Conservation (phyloP, 139 green algal species). For the Chlamydomonas sp. region DNA sequence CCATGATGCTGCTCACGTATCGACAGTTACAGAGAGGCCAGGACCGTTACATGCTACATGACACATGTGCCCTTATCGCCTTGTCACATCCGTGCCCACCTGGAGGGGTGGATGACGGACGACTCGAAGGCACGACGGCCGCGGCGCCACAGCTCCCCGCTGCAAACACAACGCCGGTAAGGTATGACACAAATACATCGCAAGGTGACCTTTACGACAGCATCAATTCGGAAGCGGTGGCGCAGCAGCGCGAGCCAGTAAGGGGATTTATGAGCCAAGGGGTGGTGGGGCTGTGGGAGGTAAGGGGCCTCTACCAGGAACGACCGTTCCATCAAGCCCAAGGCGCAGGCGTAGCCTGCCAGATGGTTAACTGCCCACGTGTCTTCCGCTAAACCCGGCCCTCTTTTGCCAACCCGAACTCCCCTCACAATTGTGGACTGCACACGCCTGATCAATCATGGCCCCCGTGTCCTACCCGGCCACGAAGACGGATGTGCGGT, state of each 20-base stretch:
- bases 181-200: neutral
- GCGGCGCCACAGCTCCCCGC: neutral
- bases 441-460: neutral
- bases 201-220: neutral
- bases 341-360: too few species aligned
- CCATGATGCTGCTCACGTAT: too few species aligned
- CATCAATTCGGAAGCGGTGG: neutral
- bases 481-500: neutral
- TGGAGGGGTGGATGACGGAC: constrained; percentile 2
- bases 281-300: too few species aligned
- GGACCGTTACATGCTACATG: too few species aligned
- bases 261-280: too few species aligned
- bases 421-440: neutral
- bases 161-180: neutral
- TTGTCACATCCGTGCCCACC: neutral
- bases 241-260: neutral
- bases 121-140: neutral
- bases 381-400: neutral
- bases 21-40: too few species aligned
- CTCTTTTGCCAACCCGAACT: neutral
- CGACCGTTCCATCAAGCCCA: too few species aligned
- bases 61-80: too few species aligned
- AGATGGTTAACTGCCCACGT: too few species aligned
- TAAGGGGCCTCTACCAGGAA: too few species aligned
- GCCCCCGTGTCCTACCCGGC: neutral